These are phyloP conservation scores for Zasmidium citrigriseum DNA, from an alignment of 2,329 filamentous ascomycete species.

Conservation along the genomic window DNA sequence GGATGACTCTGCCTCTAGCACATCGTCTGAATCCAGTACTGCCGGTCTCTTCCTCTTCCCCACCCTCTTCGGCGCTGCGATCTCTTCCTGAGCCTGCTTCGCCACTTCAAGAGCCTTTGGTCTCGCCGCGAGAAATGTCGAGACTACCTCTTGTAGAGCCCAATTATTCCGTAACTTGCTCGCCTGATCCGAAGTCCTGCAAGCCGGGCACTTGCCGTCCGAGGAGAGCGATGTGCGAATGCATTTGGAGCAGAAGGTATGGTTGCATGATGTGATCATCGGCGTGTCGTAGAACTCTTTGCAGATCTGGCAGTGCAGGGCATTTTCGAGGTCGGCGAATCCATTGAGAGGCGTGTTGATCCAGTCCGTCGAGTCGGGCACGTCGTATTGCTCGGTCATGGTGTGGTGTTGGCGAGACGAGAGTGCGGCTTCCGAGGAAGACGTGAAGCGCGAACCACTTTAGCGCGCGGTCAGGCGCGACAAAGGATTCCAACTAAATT, in stretches of 20 bases:
- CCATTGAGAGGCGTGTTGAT: conserved; percentile 66
- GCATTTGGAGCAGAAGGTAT: conserved; percentile 96
- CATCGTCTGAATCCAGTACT: conserved; percentile 34
- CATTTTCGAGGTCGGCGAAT: conserved; percentile 74
- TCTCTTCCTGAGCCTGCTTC: conserved; percentile 30
- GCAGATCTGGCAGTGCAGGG: conserved; percentile 93
- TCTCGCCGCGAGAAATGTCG: conserved; percentile 71
- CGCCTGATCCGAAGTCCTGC: conserved; percentile 77
- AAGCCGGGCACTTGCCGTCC: conserved; percentile 86
- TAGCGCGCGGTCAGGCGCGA: neutral
- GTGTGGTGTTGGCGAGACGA: neutral
- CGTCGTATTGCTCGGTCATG: conserved; percentile 35
- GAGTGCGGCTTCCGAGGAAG: too few species aligned
- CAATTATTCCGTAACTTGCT: conserved; percentile 82
- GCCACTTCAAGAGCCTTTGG: conserved; percentile 66
- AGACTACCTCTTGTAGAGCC: conserved; percentile 80
- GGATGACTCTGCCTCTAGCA: conserved; percentile 23
- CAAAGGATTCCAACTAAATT: neutral
- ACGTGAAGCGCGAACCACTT: neutral
- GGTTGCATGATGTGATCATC: conserved; percentile 90
- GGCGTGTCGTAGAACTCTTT: conserved; percentile 96
- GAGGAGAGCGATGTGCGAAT: conserved; percentile 81
- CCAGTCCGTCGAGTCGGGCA: conserved; percentile 86
- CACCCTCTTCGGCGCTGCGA: conserved; percentile 18
- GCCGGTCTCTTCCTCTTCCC: conserved; percentile 56